phyloP scores from a whole-genome alignment of 805 yeast species.

The Pichia scutulata region DNA sequence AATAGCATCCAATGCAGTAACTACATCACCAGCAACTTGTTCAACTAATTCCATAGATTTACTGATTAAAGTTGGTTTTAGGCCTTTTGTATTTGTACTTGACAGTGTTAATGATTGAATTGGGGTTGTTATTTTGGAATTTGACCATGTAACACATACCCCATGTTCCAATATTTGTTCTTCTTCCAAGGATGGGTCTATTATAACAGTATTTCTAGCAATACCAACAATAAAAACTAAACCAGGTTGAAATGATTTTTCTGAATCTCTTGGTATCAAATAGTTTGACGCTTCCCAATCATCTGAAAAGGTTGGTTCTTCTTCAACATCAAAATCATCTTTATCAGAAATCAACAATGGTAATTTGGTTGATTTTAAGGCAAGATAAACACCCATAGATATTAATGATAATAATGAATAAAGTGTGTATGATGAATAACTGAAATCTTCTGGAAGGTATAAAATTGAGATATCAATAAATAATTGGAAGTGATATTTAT shows the following conservation, averaged over 20 bases:
- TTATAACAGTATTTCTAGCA: conserved; percentile 56
- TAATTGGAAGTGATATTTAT: conserved; percentile 67
- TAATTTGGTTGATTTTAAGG: conserved; percentile 67
- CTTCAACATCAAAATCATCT: conserved; percentile 64
- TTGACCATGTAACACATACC: conserved; percentile 61
- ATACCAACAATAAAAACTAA: conserved; percentile 69
- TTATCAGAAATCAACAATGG: conserved; percentile 67
- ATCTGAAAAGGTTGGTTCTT: conserved; percentile 85
- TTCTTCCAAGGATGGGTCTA: conserved; percentile 88
- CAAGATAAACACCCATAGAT: conserved; percentile 74
- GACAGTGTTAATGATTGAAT: conserved; percentile 58
- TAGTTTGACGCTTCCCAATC: conserved; percentile 62
- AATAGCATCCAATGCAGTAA: conserved; percentile 45
- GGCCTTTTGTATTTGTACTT: conserved; percentile 46
- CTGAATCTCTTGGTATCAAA: conserved; percentile 32
- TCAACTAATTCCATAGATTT: conserved; percentile 53
- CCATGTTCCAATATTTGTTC: conserved; percentile 86
- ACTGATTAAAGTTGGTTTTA: conserved; percentile 38
- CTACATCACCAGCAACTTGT: conserved; percentile 55
- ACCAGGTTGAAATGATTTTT: conserved; percentile 52
- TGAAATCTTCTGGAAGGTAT: conserved; percentile 40
- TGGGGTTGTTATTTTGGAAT: conserved; percentile 66
- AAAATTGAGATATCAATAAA: conserved; percentile 75
- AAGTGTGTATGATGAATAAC: conserved; percentile 65
- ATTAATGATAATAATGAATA: conserved; percentile 44